phyloP scores from a whole-genome alignment of 2,329 filamentous ascomycete species.

The Plenodomus lindquistii region DNA sequence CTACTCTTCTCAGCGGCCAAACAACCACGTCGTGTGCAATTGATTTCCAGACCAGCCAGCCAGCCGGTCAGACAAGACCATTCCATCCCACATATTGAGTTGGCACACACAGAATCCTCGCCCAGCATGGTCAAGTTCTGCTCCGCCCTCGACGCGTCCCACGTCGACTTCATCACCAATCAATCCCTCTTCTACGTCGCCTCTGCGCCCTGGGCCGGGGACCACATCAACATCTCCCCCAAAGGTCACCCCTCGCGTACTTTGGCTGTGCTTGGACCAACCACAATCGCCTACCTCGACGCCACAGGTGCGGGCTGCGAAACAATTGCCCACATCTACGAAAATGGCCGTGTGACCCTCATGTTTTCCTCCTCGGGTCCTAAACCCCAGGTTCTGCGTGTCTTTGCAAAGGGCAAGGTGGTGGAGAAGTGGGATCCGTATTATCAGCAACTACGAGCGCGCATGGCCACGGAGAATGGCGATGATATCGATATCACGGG shows the following conservation, averaged over 20 bases:
- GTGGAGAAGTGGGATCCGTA: conserved; percentile 62
- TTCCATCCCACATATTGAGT: no score
- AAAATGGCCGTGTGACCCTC: conserved; percentile 75
- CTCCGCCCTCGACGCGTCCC: conserved; percentile 57
- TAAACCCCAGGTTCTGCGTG: conserved; percentile 64
- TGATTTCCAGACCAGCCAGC: no score
- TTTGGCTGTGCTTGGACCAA: conserved; percentile 63
- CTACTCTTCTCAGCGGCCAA: no score
- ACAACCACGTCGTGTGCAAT: no score
- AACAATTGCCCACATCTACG: conserved; percentile 74
- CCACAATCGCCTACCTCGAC: conserved; percentile 70
- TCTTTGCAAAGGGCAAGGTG: conserved; percentile 64
- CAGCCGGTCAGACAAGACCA: no score
- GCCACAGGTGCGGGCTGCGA: conserved; percentile 75
- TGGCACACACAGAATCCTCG: not conserved
- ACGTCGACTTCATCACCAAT: conserved; percentile 65
- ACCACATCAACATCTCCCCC: conserved; percentile 76
- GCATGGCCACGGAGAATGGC: conserved; percentile 47
- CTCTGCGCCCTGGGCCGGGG: conserved; percentile 68
- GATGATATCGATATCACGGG: conserved; percentile 29
- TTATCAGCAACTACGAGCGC: conserved; percentile 38
- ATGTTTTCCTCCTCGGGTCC: conserved; percentile 71
- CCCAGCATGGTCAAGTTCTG: conserved; percentile 63
- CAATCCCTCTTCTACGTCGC: conserved; percentile 78
- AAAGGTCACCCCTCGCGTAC: conserved; percentile 69